phyloP scores from a whole-genome alignment of 1,284 basidiomycete genomes.

The Veloboletus limbatus region DNA sequence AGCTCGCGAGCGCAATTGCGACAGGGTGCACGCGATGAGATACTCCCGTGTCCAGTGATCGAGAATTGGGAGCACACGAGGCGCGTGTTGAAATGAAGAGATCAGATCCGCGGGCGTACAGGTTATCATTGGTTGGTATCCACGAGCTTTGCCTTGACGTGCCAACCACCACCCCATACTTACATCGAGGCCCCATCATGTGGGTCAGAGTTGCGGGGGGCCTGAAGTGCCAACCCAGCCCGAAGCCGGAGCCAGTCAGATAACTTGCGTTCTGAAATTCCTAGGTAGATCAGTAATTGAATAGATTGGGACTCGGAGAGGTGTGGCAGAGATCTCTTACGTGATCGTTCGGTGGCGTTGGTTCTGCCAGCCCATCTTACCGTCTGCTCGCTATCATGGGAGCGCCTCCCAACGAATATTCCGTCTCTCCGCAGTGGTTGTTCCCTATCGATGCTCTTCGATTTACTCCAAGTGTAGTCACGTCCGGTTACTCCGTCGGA shows the following conservation, averaged over 20 bases:
- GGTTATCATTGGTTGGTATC: no score
- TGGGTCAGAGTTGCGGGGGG: no score
- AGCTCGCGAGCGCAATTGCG: constrained; percentile 3
- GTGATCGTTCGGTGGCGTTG: constrained; percentile 31
- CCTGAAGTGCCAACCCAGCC: no score
- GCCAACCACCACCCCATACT: no score
- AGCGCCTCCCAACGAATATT: constrained; percentile 22
- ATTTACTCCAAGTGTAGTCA: constrained; percentile 49
- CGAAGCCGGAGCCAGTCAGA: background rate
- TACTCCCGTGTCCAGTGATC: constrained; percentile 5
- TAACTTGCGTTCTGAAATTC: background rate
- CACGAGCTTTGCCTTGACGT: constrained; percentile 14
- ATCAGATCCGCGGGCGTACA: constrained; percentile 36
- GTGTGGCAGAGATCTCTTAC: no score
- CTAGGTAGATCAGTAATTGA: constrained; percentile 15
- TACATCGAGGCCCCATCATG: no score
- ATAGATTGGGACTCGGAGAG: no score
- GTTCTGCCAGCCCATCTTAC: constrained; percentile 8
- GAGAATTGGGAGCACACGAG: constrained; percentile 22
- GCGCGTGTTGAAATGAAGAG: constrained; percentile 21
- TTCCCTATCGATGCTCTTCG: constrained; percentile 60
- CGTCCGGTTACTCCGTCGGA: constrained; percentile 53
- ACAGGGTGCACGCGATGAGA: constrained; percentile 7
- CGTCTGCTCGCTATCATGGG: constrained; percentile 19
- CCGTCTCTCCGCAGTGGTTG: constrained; percentile 59